These are phyloP conservation scores for Daedalea quercina DNA, from an alignment of 768 basidiomycete species.

Conservation along the genomic window DNA sequence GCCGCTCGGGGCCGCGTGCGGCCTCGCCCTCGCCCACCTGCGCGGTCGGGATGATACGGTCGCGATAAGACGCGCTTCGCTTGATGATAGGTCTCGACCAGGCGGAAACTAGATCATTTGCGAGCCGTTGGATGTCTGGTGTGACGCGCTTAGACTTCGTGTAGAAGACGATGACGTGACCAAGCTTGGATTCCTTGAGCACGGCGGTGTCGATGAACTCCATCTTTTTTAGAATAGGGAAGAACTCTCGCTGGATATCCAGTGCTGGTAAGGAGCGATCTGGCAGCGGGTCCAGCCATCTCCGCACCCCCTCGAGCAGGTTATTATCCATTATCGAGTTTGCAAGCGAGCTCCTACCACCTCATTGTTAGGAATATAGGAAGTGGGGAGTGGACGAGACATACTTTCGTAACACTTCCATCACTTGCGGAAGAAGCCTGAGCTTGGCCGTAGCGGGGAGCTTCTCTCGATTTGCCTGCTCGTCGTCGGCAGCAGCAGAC, in stretches of 20 bases:
- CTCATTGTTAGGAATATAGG: not conserved
- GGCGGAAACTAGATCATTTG: conserved; percentile 73
- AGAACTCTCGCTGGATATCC: conserved; percentile 92
- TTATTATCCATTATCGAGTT: conserved; percentile 96
- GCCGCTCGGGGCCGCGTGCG: conserved; percentile 40
- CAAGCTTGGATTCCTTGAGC: conserved; percentile 87
- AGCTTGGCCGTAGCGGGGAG: conserved; percentile 83
- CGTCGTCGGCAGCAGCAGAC: conserved; percentile 78
- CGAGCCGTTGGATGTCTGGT: conserved; percentile 71
- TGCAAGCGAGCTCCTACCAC: conserved; percentile 64
- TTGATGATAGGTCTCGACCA: conserved; percentile 95
- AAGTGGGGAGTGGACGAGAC: too few relatives aligned
- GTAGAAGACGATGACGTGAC: conserved; percentile 90
- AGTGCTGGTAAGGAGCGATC: conserved; percentile 90
- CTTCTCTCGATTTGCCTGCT: conserved; percentile 71
- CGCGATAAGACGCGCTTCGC: conserved; percentile 75
- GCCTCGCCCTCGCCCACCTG: conserved; percentile 31
- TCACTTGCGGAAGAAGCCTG: conserved; percentile 78
- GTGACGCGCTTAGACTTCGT: conserved; percentile 91
- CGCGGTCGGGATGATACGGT: conserved; percentile 60
- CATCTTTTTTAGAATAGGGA: conserved; percentile 80
- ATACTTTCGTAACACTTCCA: conserved; percentile 90
- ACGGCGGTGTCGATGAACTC: conserved; percentile 86
- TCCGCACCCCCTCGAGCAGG: conserved; percentile 79
- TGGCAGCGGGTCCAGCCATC: conserved; percentile 92